phyloP scores from a whole-genome alignment of 805 yeast genomes.

The Wickerhamomyces queroliae region DNA sequence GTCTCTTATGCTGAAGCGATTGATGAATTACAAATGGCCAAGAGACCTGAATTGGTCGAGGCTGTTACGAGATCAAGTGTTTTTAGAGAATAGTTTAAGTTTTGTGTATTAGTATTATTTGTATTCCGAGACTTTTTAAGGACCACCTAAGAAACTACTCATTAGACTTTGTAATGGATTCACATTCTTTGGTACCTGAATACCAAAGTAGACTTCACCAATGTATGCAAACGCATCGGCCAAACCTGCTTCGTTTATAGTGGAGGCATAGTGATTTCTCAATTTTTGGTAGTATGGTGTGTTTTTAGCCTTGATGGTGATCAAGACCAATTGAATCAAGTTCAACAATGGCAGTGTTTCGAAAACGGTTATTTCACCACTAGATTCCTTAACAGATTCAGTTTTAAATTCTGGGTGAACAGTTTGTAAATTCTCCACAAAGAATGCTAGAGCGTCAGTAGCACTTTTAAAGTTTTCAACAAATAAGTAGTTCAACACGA shows the following conservation, averaged over 20 bases:
- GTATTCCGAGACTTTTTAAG: too few relatives aligned
- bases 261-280: constrained; percentile 39
- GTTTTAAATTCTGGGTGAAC: constrained; percentile 15
- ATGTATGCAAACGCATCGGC: constrained; percentile 43
- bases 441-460: constrained; percentile 27
- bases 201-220: constrained; percentile 59
- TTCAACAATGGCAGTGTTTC: constrained; percentile 45
- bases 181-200: constrained; percentile 43
- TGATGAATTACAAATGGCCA: constrained; percentile 47
- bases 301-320: constrained; percentile 49
- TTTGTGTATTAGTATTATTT: background rate
- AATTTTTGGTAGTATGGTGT: constrained; percentile 50
- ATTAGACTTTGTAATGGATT: constrained; percentile 69
- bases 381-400: constrained; percentile 24
- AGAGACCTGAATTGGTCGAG: constrained; percentile 60
- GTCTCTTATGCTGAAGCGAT: constrained; percentile 63
- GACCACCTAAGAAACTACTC: constrained; percentile 59
- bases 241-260: constrained; percentile 30
- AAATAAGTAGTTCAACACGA: constrained; percentile 70
- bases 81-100: constrained; percentile 9
- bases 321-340: constrained; percentile 61
- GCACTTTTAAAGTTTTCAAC: constrained; percentile 64
- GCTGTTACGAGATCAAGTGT: constrained; percentile 58
- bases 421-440: constrained; percentile 29
- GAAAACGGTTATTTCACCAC: constrained; percentile 30